phyloP scores from a whole-genome alignment of 495 filamentous ascomycete species.

The Bacidia rubella region DNA sequence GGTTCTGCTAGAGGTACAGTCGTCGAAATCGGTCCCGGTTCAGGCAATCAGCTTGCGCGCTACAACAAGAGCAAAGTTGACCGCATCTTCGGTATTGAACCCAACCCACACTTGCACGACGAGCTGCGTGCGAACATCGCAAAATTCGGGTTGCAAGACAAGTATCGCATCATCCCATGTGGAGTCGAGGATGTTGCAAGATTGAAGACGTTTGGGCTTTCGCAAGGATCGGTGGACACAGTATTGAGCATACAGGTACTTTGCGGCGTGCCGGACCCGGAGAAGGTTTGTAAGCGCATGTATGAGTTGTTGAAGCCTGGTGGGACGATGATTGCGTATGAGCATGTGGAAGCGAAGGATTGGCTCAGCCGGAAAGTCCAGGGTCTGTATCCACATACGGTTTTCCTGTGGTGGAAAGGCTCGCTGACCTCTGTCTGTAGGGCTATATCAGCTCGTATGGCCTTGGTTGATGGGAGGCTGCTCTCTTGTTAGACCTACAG shows the following conservation, averaged over 20 bases:
- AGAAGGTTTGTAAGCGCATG: conserved; percentile 40
- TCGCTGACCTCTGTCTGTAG: neutral
- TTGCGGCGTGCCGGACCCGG: conserved; percentile 54
- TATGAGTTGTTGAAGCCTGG: conserved; percentile 53
- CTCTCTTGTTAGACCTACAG: conserved; percentile 11
- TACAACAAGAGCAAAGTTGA: conserved; percentile 24
- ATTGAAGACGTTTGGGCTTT: conserved; percentile 31
- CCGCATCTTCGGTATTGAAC: conserved; percentile 33
- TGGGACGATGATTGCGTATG: conserved; percentile 53
- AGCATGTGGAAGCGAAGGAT: conserved; percentile 44
- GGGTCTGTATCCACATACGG: conserved; percentile 2
- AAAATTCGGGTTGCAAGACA: conserved; percentile 37
- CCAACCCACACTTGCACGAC: conserved; percentile 36
- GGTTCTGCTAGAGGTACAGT: conserved; percentile 25
- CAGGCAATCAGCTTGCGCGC: conserved; percentile 33
- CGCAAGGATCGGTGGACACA: conserved; percentile 46
- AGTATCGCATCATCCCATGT: conserved; percentile 51
- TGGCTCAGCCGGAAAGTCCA: conserved; percentile 7
- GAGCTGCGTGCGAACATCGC: conserved; percentile 32
- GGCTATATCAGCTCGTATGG: conserved; percentile 14
- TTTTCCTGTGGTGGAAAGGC: neutral
- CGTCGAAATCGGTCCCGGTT: conserved; percentile 37
- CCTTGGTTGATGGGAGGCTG: conserved; percentile 12
- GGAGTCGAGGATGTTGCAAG: conserved; percentile 42
- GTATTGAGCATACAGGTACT: conserved; percentile 58